Evolutionary conservation across 2,329 filamentous ascomycete genomes (phyloP), one percentile per base, ranked within the genome.

Genomic region (Catunica adiposa): DNA sequence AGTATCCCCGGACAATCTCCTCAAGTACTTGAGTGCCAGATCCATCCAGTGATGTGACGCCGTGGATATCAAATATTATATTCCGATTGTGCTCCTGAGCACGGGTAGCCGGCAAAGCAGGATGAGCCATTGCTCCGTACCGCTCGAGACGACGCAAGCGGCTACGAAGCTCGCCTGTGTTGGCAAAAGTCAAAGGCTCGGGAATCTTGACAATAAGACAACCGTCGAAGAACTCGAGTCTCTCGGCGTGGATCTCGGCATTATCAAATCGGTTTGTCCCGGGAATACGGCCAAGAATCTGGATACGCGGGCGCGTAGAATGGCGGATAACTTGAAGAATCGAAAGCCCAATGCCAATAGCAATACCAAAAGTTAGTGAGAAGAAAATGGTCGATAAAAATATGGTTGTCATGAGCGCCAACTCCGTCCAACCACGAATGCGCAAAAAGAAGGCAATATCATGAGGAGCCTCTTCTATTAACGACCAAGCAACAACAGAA

Each of bases 121-220:
- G 92, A 63, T 97, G 92, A 0, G 86, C 88, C 54, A 78, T 74
- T 0, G 88, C 90, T n/a, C 92, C 92, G 64, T 97, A 95, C 22
- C 89, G 77, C 68, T 97, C 92, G 1, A 98, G 74, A 5, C 92
- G 75, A 4, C 85, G 77, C 9, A 98, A 74, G 3, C 92, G 78
- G 54, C 83, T 84, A 68, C 94, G 94, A 47, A 98, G 73, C 62
- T 92, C 86, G 50, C 89, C 92, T 0, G 92, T 97, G 66, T 98
- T 98, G 64, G 90, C 90, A 66, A 98, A 98, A 0, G 90, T 97
- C 53, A 98, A 73, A 0, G 92, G 92, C 65, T 98, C 92, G 0
- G 92, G 90, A 56, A 98, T 97, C 73, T 97, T 97, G 63, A 97
- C 88, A 59, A 98, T 95, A 8, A 98, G 73, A 59, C 86, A 94